phyloP scores from a whole-genome alignment of 1,139 yeast genomes.

The Hyphopichia buzzinii region DNA sequence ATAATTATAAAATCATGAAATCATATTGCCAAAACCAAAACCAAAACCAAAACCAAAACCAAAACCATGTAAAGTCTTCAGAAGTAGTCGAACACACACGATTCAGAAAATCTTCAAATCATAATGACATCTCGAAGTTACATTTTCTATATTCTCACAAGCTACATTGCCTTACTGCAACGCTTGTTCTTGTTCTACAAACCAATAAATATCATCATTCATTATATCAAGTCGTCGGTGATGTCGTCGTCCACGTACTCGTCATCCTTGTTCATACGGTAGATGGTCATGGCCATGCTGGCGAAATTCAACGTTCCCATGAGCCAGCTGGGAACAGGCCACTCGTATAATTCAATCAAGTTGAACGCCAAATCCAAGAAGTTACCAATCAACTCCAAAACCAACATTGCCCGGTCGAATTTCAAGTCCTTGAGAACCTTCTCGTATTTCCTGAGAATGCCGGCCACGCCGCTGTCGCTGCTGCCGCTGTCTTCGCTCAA shows the following conservation, averaged over 20 bases:
- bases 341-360: constrained; percentile 37
- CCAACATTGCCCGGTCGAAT: constrained; percentile 45
- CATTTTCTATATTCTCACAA: too few species aligned
- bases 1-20: too few species aligned
- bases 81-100: too few species aligned
- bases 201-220: neutral
- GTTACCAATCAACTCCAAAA: constrained; percentile 44
- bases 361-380: constrained; percentile 43
- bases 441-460: constrained; percentile 34
- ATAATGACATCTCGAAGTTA: too few species aligned
- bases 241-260: constrained; percentile 49
- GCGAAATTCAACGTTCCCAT: constrained; percentile 43
- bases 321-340: constrained; percentile 43
- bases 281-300: constrained; percentile 49
- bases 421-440: constrained; percentile 43
- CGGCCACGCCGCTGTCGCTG: constrained; percentile 1
- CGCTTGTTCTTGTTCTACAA: neutral
- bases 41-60: too few species aligned
- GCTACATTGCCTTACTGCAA: too few species aligned
- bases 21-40: too few species aligned
- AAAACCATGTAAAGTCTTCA: too few species aligned
- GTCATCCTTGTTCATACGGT: constrained; percentile 53
- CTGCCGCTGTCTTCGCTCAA: constrained; percentile 19
- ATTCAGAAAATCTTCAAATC: too few species aligned
- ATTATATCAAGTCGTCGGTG: constrained; percentile 40